phyloP scores from a whole-genome alignment of 225 moss, liverwort and hornwort species.

The Asterella californica region DNA sequence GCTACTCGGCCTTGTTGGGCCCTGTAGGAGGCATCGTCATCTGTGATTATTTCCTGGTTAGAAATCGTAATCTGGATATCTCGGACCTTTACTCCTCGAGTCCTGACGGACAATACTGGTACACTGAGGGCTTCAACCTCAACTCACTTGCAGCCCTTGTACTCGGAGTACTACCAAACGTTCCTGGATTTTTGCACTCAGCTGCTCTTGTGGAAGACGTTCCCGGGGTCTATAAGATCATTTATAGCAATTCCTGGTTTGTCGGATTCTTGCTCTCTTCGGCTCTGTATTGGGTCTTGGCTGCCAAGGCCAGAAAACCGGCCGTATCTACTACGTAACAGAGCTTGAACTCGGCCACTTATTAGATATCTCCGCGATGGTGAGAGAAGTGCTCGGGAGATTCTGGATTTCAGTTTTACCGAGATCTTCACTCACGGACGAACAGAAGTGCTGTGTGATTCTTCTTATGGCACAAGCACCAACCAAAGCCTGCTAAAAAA shows the following conservation, averaged over 20 bases:
- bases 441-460: background rate
- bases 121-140: constrained; percentile 67
- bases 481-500: background rate
- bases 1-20: constrained; percentile 86
- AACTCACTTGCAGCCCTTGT: constrained; percentile 61
- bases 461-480: background rate
- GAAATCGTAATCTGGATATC: constrained; percentile 49
- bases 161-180: constrained; percentile 60
- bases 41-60: constrained; percentile 66
- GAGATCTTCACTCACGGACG: background rate
- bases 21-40: constrained; percentile 85
- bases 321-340: background rate
- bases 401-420: background rate
- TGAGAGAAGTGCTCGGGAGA: no score
- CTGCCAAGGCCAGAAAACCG: constrained; percentile 15
- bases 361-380: background rate
- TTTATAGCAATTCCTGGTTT: constrained; percentile 89
- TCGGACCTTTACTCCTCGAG: constrained; percentile 61
- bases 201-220: constrained; percentile 41
- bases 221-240: constrained; percentile 39
- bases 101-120: constrained; percentile 61
- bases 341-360: background rate
- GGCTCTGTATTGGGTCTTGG: constrained; percentile 51
- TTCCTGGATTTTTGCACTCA: constrained; percentile 69
- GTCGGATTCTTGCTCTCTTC: constrained; percentile 66